These are phyloP conservation scores for Chytriomyces confervae DNA, from an alignment of 192 early-diverging fungal species.

Conservation along the genomic window DNA sequence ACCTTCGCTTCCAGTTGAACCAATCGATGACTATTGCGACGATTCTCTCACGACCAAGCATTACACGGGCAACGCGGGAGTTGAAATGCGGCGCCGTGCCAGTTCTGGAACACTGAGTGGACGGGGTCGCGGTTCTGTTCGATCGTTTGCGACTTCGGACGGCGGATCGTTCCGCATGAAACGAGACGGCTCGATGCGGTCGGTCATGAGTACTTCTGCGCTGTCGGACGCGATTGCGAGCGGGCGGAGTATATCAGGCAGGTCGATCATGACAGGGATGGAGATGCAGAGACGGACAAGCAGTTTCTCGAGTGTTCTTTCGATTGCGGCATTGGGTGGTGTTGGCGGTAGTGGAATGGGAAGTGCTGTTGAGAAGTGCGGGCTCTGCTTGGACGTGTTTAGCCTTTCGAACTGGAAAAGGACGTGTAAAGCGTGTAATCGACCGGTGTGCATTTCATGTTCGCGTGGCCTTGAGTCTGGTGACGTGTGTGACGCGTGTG, in stretches of 20 bases:
- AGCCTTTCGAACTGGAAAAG: not conserved
- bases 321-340: not conserved
- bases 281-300: not conserved
- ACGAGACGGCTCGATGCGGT: not conserved
- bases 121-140: not conserved
- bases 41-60: not conserved
- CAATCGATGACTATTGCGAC: not conserved
- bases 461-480: not conserved
- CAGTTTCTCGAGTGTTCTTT: not conserved
- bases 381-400: not conserved
- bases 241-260: not conserved
- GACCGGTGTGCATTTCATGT: not conserved
- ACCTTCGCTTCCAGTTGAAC: too few species aligned
- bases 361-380: not conserved
- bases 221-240: not conserved
- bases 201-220: not conserved
- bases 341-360: not conserved
- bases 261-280: not conserved
- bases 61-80: too few species aligned
- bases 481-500: constrained; percentile 1
- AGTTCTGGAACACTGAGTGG: not conserved
- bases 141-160: too few species aligned
- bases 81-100: not conserved
- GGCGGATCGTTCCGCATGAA: too few species aligned
- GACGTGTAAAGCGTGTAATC: not conserved